Evolutionary conservation across 139 green algal genomes (phyloP).

Genomic region (Chlamydomonas urium): DNA sequence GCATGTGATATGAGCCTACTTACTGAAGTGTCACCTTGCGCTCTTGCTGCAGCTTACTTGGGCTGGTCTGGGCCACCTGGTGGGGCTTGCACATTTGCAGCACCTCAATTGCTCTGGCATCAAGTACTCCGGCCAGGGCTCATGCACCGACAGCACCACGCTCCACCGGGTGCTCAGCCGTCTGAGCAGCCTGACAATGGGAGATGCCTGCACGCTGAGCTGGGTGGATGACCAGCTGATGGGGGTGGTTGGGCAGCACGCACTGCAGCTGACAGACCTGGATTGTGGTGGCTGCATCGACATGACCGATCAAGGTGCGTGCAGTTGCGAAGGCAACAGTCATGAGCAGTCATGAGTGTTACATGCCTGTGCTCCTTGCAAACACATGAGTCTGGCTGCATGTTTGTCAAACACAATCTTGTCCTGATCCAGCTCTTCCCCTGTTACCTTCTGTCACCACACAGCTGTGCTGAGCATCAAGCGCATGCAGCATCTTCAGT

Average conservation of each 20-base stretch:
- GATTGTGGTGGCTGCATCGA: slow-evolving; percentile 12
- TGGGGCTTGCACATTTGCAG: not conserved
- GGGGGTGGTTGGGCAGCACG: not conserved
- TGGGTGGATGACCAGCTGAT: slow-evolving; percentile 8
- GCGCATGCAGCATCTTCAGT: not conserved
- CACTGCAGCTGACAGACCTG: not conserved
- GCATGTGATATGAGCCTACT: not conserved
- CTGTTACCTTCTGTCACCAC: too few relatives aligned
- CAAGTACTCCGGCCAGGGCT: not conserved
- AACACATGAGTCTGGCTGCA: too few relatives aligned
- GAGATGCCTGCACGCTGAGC: slow-evolving; percentile 12
- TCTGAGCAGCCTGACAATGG: not conserved
- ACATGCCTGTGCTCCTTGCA: too few relatives aligned
- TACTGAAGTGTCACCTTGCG: not conserved
- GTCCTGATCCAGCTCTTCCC: too few relatives aligned
- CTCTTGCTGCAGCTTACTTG: not conserved
- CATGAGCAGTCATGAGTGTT: too few relatives aligned
- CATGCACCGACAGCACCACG: not conserved
- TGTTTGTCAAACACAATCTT: too few relatives aligned
- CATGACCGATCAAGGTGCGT: not conserved
- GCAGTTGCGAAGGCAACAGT: too few relatives aligned
- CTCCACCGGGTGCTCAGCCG: not conserved
- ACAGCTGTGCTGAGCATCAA: too few relatives aligned
- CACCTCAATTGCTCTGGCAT: slow-evolving; percentile 11
- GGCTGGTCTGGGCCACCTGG: not conserved